Conservation (phyloP, 768 basidiomycete species). For the Clavulina sp. region DNA sequence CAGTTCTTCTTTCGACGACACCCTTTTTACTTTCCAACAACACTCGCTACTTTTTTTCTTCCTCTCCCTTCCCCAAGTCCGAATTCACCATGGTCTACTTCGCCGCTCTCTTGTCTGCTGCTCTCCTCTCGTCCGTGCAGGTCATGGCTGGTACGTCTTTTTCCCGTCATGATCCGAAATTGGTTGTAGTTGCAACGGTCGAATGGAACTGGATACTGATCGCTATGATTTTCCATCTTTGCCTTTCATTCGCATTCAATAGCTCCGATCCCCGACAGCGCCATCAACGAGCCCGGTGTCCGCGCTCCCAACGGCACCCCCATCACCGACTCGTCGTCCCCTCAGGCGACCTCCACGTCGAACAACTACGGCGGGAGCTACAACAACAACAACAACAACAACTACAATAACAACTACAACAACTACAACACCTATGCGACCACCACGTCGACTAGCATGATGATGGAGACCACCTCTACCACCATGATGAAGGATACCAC, state of each 20-base stretch:
- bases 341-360: not conserved
- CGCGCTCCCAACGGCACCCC: conserved; percentile 31
- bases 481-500: not conserved
- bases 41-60: conserved; percentile 22
- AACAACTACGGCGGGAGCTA: not conserved
- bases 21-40: conserved; percentile 28
- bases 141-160: not conserved
- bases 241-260: too few species aligned
- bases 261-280: conserved; percentile 2
- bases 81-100: conserved; percentile 41
- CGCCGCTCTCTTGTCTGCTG: conserved; percentile 32
- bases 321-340: conserved; percentile 24
- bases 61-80: conserved; percentile 16
- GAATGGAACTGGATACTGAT: too few species aligned
- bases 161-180: not conserved
- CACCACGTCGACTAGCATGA: not conserved
- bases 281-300: conserved; percentile 21
- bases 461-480: not conserved
- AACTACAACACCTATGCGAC: too few species aligned
- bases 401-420: too few species aligned
- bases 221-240: not conserved
- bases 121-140: conserved; percentile 16
- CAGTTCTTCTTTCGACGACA: conserved; percentile 20
- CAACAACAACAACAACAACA: too few species aligned
- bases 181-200: too few species aligned